Base-by-base conservation (phyloP, 176 grass and related monocot species). In the Saccharum officinarum region DNA sequence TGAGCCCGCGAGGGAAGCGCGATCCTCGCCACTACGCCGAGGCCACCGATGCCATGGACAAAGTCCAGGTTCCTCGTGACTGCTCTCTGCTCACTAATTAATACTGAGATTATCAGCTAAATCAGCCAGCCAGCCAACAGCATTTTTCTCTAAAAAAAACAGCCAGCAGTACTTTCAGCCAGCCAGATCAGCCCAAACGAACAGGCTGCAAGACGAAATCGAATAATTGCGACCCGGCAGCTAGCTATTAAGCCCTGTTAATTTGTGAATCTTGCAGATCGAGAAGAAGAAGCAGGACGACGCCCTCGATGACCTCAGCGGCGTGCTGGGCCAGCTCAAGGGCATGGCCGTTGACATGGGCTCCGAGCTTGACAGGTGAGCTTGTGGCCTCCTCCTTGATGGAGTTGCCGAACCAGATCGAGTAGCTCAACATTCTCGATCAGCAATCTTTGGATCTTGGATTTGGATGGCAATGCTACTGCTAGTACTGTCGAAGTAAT, bases 301-400 rank as follows among this genome's bases (percentile, higher is more conserved):
- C 70, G 71, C 80, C 49, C 93, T 95, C 37, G 89, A 89, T 37
- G 93, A 92, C 84, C 80, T 95, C 17, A 95, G 93, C 45, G 89
- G 89, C 41, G 73, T 95, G 67, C 64, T 95, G n/a, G 93, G 88
- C 0, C 90, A 95, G 80, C 86, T 95, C 82, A 92, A 95, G 87
- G 88, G 84, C 86, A 95, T 95, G 93, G 93, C 93, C 50, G 49
- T 87, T 8, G 93, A 95, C 86, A 92, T 95, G 90, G 93, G 93
- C 39, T 76, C 90, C 2, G 93, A 95, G 80, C 82, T 95, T 41
- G 88, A 92, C 57, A 92, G 93, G 90, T 95, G 38, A 54, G 50
- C 50, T 54, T 1, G 16, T 54, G 6, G 50, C 50, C 50, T 26
- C 54, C 54, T 59, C 54, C 42, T 79, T 16, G n/a, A 49, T 36